Evolutionary conservation across 345 rosid genomes (phyloP), one percentile per base, ranked within the genome.

Genomic region (Melaleuca quinquenervia): DNA sequence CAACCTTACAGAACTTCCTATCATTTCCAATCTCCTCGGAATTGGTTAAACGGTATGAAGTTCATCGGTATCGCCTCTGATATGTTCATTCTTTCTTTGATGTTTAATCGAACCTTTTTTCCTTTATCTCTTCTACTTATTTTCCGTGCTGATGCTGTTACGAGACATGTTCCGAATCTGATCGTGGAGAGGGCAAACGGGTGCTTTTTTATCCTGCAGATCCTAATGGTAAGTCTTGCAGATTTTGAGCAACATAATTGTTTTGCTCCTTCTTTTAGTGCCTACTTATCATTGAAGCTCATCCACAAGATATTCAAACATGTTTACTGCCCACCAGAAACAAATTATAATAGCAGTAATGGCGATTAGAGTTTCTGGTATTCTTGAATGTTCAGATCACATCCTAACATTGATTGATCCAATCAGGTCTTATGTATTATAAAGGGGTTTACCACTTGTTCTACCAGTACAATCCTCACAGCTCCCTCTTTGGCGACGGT

Each of bases 401-500:
- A n/a, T 52, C 21, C 83, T 8, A 24, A 24, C 84, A 16, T 51
- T 78, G 70, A 55, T 70, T 60, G 84, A 62, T 85, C 85, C 9
- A 13, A 84, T 87, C 56, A 95, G 99, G 95, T 50, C 98, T 96
- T n/a, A 90, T 94, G 96, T 92, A 89, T 80, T 94, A 93, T 88
- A 92, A 91, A 56, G 98, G 98, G 54, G 85, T 94, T 70, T 95
- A 90, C 87, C 96, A 94, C 87, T 83, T 94, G 52, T 94, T 94
- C 90, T 94, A 92, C 89, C 95, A 94, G 84, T 91, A 93, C 88
- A 96, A 92, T 80, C 94, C 96, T 29, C 14, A 88, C 29, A 92
- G 93, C 54, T 91, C 98, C 3, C 53, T 87, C n/a, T 94, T 94
- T 85, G 91, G 87, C 50, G 82, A 85, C 3, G 83, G 18, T 7